Base-by-base conservation (phyloP, 169 alveolate species). In the Cryptosporidium sp. region DNA sequence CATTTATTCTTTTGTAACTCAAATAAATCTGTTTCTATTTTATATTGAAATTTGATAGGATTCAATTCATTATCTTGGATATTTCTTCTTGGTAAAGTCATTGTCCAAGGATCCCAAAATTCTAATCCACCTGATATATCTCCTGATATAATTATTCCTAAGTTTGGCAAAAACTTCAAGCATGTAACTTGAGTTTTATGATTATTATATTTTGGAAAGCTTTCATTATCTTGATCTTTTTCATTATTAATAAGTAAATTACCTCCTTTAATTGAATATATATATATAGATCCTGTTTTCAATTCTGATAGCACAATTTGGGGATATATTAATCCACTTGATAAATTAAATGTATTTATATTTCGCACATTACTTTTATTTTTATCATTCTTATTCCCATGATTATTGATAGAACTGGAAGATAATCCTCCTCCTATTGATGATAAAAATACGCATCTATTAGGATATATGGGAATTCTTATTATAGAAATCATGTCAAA, bases 21-120 rank as follows among this genome's bases (percentile, higher is more conserved):
- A 80, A 94, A 96, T 48, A 96, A 92, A 92, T 97, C 99, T 16
- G 99, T 97, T 37, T 96, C 96, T 16, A 93, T 68, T 85, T 94
- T 94, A 26, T 85, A 87, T 31, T 75, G 68, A 91, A 93, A 95
- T 44, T 89, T 91, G 23, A 94, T 73, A 26, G 84, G 39, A 69
- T 85, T 69, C 4, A 71, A 85, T 26, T 87, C 62, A 21, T 44
- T 18, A 53, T 44, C 23, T 33, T n/a, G 33, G 1, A 33, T 18
- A 2, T 29, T 92, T 35, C 42, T 58, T 33, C 18, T 60, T 31
- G 96, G 96, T 75, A 94, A 85, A 52, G 91, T 93, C 51, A 68
- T 68, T 37, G 93, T 89, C 9, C 92, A 75, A 42, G 94, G 93
- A 73, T 93, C 93, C 96, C 97, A 95, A 65, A 91, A 85, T 73